phyloP scores from a whole-genome alignment of 176 grass and related monocot genomes.

The Elaeis guineensis region DNA sequence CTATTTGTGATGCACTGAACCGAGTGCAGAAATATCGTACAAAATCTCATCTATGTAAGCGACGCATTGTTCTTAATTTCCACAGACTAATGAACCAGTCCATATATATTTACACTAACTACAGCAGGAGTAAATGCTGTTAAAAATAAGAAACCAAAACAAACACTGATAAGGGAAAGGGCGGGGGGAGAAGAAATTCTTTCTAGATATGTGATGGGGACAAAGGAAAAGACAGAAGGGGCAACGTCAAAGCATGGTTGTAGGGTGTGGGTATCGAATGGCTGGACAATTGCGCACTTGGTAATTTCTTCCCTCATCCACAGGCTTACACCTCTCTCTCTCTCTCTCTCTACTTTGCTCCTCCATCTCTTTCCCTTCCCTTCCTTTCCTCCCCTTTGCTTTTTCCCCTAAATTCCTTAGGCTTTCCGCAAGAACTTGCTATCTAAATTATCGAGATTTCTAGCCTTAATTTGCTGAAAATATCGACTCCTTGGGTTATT shows the following conservation, averaged over 20 bases:
- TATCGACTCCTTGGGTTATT: too few relatives aligned
- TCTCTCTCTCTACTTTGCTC: slow-evolving; percentile 2
- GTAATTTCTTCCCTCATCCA: slow-evolving; percentile 9
- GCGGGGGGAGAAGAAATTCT: background rate
- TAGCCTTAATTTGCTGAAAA: too few relatives aligned
- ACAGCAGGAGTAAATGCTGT: background rate
- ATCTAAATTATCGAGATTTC: too few relatives aligned
- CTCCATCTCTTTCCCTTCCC: background rate
- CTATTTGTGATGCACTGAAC: too few relatives aligned
- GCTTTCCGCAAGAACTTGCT: too few relatives aligned
- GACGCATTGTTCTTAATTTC: too few relatives aligned
- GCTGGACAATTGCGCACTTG: slow-evolving; percentile 3
- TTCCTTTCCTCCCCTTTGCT: background rate
- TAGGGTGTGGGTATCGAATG: background rate
- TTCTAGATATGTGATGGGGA: background rate
- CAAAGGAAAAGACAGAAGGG: slow-evolving; percentile 11
- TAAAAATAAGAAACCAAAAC: background rate
- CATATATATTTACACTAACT: too few relatives aligned
- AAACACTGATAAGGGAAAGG: background rate
- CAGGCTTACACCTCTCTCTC: background rate
- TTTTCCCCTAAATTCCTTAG: too few relatives aligned
- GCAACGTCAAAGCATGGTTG: slow-evolving; percentile 8
- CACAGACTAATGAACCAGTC: too few relatives aligned
- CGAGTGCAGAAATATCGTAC: too few relatives aligned
- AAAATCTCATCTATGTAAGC: too few relatives aligned